These are phyloP conservation scores for Tolypocladium ovalisporum DNA, from an alignment of 2,329 filamentous ascomycete species.

Conservation along the genomic window DNA sequence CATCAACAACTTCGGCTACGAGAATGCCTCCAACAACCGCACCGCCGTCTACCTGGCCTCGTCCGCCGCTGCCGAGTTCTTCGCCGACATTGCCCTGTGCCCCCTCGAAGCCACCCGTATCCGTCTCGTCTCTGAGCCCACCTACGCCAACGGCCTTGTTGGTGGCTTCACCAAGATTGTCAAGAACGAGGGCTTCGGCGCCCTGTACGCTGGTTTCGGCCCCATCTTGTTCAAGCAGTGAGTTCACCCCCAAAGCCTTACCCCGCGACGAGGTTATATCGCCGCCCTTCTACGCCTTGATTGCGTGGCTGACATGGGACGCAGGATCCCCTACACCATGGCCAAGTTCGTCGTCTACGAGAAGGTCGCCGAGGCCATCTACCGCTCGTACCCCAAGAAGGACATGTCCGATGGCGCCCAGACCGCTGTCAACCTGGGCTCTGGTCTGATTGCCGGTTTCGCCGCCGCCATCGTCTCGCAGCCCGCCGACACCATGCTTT, in stretches of 20 bases:
- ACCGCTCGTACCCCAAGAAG: constrained; percentile 59
- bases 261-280: neutral
- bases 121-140: constrained; percentile 80
- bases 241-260: constrained; percentile 8
- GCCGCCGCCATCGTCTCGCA: constrained; percentile 80
- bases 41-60: constrained; percentile 72
- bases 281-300: neutral
- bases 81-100: constrained; percentile 75
- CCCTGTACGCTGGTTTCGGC: constrained; percentile 87
- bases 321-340: constrained; percentile 83
- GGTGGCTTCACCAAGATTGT: constrained; percentile 75
- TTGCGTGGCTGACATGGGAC: neutral
- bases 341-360: constrained; percentile 92
- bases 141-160: constrained; percentile 70
- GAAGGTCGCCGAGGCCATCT: constrained; percentile 71
- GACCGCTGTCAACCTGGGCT: constrained; percentile 68
- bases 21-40: constrained; percentile 67
- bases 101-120: constrained; percentile 90
- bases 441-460: constrained; percentile 51
- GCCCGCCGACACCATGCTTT: constrained; percentile 87
- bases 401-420: constrained; percentile 56
- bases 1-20: constrained; percentile 70
- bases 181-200: constrained; percentile 70
- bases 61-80: constrained; percentile 54
- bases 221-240: constrained; percentile 59